phyloP scores from a whole-genome alignment of 176 grass and related monocot species.

The Thalia dealbata region DNA sequence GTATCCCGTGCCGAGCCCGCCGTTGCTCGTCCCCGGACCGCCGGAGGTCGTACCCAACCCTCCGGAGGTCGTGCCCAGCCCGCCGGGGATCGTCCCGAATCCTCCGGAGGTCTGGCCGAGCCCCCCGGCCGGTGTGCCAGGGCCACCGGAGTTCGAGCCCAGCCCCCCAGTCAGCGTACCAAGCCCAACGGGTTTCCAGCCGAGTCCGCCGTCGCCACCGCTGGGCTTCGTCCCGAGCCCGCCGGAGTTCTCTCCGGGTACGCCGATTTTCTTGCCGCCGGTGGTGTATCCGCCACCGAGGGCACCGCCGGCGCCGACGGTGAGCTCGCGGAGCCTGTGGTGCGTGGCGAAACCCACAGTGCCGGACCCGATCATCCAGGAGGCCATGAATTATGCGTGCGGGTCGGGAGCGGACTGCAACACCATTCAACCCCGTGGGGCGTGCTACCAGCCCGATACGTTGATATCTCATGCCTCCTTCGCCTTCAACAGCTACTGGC shows the following conservation, averaged over 20 bases:
- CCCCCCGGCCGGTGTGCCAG: constrained; percentile 15
- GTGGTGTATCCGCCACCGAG: constrained; percentile 46
- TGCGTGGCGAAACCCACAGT: constrained; percentile 88
- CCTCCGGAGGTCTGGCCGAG: constrained; percentile 24
- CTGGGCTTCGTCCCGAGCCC: constrained; percentile 22
- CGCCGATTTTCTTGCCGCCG: constrained; percentile 57
- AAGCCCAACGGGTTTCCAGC: constrained; percentile 17
- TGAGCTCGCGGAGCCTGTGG: constrained; percentile 20
- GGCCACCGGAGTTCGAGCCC: constrained; percentile 19
- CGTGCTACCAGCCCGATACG: constrained; percentile 64
- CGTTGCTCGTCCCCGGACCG: constrained; percentile 13
- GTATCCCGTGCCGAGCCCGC: constrained; percentile 13
- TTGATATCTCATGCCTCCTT: constrained; percentile 64
- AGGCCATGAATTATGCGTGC: constrained; percentile 90
- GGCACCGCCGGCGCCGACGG: constrained; percentile 20
- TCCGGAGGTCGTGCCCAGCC: neutral
- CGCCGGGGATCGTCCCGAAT: constrained; percentile 6
- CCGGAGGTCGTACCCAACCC: constrained; percentile 18
- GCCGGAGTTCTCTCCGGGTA: constrained; percentile 24
- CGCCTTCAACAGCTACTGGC: constrained; percentile 93
- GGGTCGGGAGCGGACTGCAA: constrained; percentile 59
- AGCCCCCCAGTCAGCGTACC: constrained; percentile 7
- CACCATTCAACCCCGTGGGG: constrained; percentile 37
- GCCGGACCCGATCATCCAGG: constrained; percentile 50
- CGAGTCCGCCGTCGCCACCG: constrained; percentile 14